These are phyloP conservation scores for Blastobotrys illinoisensis DNA, from an alignment of 1,139 yeast species.

Conservation along the genomic window DNA sequence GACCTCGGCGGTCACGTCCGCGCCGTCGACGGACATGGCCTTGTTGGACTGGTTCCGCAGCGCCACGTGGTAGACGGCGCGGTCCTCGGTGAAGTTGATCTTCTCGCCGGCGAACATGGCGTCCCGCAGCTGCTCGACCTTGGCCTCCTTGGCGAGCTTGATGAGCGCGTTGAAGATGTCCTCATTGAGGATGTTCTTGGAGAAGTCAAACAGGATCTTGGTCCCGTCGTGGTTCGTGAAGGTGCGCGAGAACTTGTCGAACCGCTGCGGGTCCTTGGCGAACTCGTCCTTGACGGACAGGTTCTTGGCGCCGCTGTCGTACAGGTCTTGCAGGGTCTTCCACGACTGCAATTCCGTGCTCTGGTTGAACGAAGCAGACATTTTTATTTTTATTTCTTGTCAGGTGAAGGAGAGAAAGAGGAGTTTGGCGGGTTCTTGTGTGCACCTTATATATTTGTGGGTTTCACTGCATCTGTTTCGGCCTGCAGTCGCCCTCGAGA, in stretches of 20 bases:
- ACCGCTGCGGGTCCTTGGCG: slow-evolving; percentile 65
- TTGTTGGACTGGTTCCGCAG: slow-evolving; percentile 84
- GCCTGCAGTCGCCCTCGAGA: neutral
- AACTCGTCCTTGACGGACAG: slow-evolving; percentile 77
- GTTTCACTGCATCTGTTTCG: neutral
- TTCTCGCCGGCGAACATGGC: slow-evolving; percentile 88
- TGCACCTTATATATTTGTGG: neutral
- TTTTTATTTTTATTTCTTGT: neutral
- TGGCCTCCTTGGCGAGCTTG: slow-evolving; percentile 83
- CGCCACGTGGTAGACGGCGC: slow-evolving; percentile 96
- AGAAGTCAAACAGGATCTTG: slow-evolving; percentile 85
- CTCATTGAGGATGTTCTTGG: slow-evolving; percentile 88
- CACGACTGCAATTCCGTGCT: slow-evolving; percentile 80
- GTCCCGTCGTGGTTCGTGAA: slow-evolving; percentile 82
- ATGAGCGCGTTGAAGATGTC: slow-evolving; percentile 64
- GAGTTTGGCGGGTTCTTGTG: neutral
- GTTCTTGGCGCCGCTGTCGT: slow-evolving; percentile 59
- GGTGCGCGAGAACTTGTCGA: slow-evolving; percentile 66
- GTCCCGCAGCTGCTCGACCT: slow-evolving; percentile 81
- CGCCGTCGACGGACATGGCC: slow-evolving; percentile 84
- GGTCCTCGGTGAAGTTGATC: slow-evolving; percentile 90
- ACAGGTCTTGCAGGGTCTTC: slow-evolving; percentile 67
- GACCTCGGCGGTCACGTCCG: slow-evolving; percentile 84
- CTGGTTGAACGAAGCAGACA: slow-evolving; percentile 47
- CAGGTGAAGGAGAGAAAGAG: neutral